Evolutionary conservation across 345 rosid genomes (phyloP), one percentile per base, ranked within the genome.

Genomic region (Isatis tinctoria): DNA sequence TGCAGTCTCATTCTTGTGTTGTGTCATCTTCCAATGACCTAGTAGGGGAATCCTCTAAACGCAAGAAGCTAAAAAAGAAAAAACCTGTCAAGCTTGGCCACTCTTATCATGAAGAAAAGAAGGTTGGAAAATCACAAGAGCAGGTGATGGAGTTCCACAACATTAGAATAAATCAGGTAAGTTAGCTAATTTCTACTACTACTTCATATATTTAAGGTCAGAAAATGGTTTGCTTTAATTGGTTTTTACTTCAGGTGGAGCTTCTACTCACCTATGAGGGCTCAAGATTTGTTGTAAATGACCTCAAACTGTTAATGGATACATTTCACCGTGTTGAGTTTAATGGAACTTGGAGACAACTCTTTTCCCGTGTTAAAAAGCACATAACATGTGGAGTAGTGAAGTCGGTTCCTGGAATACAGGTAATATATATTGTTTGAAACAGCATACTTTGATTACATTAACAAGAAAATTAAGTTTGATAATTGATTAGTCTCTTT

Each of bases 361-460:
- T 94, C 8, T 91, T 91, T 82, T 89, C 97, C n/a, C 87, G 93
- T 62, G 97, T 94, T 52, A 91, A 94, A 85, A 94, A 94, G 81
- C 97, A 91, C 75, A 90, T 94, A 12, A 91, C 86, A 47, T 91
- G 98, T 97, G 98, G 97, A 62, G 96, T 93, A 65, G 75, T 94
- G 37, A 94, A 94, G 85, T 94, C 97, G 33, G 95, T 91, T 52
- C 88, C 95, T 1, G 98, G 97, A 77, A 88, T 94, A 95, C 98
- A 93, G 90, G 98, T 90, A 4, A 28, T 0, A 28, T 3, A 0
- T 28, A 28, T 44, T 44, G 1, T 44, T 20, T 16, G 49, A 44
- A 44, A 44, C 49, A 24, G 57, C 4, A 35, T 41, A 59, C 33
- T 41, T 12, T 41, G 45, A 41, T 22, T 22, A 22, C 1, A 22